Conservation (phyloP, 2,329 filamentous ascomycete species). For the Ophiostoma quercus region DNA sequence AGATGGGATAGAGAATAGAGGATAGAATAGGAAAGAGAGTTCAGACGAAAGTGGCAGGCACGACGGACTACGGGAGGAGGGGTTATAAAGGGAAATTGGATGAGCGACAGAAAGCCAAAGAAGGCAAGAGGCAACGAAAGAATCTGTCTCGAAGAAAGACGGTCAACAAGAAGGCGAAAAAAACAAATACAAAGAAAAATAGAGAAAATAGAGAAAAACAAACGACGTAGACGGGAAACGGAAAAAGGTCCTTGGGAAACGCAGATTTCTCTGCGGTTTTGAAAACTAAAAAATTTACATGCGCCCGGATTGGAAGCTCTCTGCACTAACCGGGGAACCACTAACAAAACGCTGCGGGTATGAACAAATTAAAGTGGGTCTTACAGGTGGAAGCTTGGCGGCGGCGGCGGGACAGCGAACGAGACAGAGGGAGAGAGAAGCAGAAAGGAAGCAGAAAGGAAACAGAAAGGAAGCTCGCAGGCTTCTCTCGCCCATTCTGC, state of each 20-base stretch:
- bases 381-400: not conserved
- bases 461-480: not conserved
- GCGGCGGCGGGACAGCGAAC: no score
- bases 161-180: constrained; percentile 9
- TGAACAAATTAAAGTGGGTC: not conserved
- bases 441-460: not conserved
- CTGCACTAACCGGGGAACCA: not conserved
- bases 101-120: constrained; percentile 6
- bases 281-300: constrained; percentile 20
- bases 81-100: not conserved
- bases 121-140: not conserved
- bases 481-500: not conserved
- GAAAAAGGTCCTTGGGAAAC: not conserved
- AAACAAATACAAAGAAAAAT: constrained; percentile 7
- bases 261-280: not conserved
- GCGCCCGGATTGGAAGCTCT: constrained; percentile 16
- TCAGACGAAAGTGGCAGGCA: not conserved
- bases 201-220: not conserved
- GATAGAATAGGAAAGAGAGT: not conserved
- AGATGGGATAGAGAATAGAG: not conserved
- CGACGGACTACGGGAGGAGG: not conserved
- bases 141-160: not conserved
- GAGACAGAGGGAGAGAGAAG: not conserved
- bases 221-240: not conserved
- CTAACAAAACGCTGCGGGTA: constrained; percentile 5